Evolutionary conservation across 2,329 filamentous ascomycete genomes (phyloP).

Genomic region (Epichloe aotearoae): DNA sequence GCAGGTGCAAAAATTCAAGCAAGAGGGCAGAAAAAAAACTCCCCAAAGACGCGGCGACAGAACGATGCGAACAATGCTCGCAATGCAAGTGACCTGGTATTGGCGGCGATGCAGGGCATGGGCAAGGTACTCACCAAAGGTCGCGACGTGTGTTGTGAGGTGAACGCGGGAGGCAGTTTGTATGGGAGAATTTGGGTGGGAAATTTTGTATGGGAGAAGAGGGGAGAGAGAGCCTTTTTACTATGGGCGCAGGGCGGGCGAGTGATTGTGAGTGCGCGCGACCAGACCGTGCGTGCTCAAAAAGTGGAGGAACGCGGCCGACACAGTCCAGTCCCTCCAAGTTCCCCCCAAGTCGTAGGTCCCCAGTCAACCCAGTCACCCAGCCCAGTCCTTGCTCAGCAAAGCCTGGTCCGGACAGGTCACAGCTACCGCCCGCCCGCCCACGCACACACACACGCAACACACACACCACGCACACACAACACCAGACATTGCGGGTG

Average conservation of each 20-base stretch:
- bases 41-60: not conserved
- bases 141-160: slow-evolving; percentile 29
- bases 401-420: slow-evolving; percentile 1
- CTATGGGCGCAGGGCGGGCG: slow-evolving; percentile 33
- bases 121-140: slow-evolving; percentile 40
- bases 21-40: slow-evolving; percentile 6
- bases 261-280: slow-evolving; percentile 40
- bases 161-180: slow-evolving; percentile 28
- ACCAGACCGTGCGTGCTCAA: slow-evolving; percentile 9
- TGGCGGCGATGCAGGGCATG: slow-evolving; percentile 14
- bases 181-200: slow-evolving; percentile 41
- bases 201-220: slow-evolving; percentile 51
- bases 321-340: not conserved
- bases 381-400: not conserved
- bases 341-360: no score
- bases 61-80: not conserved
- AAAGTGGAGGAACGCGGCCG: slow-evolving; percentile 18
- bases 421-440: not conserved
- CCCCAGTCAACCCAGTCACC: no score
- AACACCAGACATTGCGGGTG: not conserved
- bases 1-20: slow-evolving; percentile 10
- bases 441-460: not conserved
- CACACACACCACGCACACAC: not conserved
- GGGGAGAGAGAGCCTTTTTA: slow-evolving; percentile 46
- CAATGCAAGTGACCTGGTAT: slow-evolving; percentile 21